A percentile compares a stretch with the other conserved stretches of the same genome.
Conservation (phyloP, 768 basidiomycete genomes). For the Auriscalpium microsporum region DNA sequence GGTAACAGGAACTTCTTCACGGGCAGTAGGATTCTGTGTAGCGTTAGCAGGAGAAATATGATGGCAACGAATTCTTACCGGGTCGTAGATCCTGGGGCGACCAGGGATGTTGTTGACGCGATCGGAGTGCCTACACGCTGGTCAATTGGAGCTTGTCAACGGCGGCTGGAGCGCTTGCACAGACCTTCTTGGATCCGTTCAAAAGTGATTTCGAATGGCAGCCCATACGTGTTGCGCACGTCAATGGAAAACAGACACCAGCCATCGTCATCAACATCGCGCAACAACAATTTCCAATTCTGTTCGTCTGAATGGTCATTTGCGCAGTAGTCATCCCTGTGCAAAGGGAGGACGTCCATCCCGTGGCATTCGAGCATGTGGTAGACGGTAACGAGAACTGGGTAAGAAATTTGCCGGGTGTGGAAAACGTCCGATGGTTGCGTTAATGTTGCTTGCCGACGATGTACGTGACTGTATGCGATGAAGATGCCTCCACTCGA, state of each 20-base stretch:
- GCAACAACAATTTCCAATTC: constrained; percentile 24
- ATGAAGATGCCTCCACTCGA: constrained; percentile 72
- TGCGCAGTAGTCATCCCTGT: constrained; percentile 19
- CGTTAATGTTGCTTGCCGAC: constrained; percentile 24
- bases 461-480: constrained; percentile 69
- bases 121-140: constrained; percentile 28
- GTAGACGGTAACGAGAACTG: constrained; percentile 89
- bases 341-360: constrained; percentile 74
- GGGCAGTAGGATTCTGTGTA: constrained; percentile 56
- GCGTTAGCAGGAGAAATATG: background rate
- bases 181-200: constrained; percentile 56
- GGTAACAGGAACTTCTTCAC: constrained; percentile 62
- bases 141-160: too few species aligned
- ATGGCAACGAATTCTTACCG: constrained; percentile 39
- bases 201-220: constrained; percentile 85
- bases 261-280: constrained; percentile 42
- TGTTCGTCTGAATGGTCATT: constrained; percentile 3
- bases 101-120: constrained; percentile 42
- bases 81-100: constrained; percentile 84
- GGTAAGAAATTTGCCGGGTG: constrained; percentile 80
- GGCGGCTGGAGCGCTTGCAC: constrained; percentile 29
- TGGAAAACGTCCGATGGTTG: constrained; percentile 53
- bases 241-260: constrained; percentile 88
- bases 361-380: constrained; percentile 84
- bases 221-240: constrained; percentile 85